Evolutionary conservation across 106 monocot genomes (phyloP), one percentile per base, ranked within the genome.

Genomic region (Gastrodia elata): DNA sequence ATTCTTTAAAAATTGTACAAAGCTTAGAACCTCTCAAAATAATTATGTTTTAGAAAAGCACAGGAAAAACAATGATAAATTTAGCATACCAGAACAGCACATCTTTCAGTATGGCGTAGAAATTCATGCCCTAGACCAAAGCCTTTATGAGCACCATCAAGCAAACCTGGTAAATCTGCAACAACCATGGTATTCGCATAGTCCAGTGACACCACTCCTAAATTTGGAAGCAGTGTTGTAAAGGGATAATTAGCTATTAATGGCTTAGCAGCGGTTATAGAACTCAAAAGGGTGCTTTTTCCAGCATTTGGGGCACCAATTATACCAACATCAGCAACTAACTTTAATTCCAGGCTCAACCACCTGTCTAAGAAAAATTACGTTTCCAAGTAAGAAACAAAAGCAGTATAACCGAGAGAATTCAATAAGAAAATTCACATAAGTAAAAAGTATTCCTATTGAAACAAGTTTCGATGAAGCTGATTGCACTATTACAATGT

Each of bases 291-390:
- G 26, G 92, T 97, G 78, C 96, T 97, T 75, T 97, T 97, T 16
- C 96, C 96, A 73, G 96, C 96, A 88, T 97, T 97, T 70, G 96
- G 96, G 35, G 90, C 92, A 76, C 96, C 96, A 18, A 97, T 90
- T 68, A 97, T 97, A 65, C 96, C 96, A 77, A 97, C 92, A 90
- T 97, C 96, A 75, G 96, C 96, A 46, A 97, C 92, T 52, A 97
- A 75, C 80, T 97, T 97, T 41, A 97, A 79, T 81, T 97, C 96
- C 81, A 97, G 77, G 79, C 93, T 90, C 81, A 97, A 83, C 96
- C 96, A 97, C 92, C 92, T 96, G 68, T 72, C 33, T 48, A 72
- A 18, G 37, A 30, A 33, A 49, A 49, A 33, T 22, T 40, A 40
- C 26, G 35, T 24, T 40, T 68, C n/a, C 68, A 1, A 69, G 68